Percentiles rank a stretch among this genome's conserved stretches.
phyloP scores from a whole-genome alignment of 2,329 filamentous ascomycete species.

The Truncatella angustata region DNA sequence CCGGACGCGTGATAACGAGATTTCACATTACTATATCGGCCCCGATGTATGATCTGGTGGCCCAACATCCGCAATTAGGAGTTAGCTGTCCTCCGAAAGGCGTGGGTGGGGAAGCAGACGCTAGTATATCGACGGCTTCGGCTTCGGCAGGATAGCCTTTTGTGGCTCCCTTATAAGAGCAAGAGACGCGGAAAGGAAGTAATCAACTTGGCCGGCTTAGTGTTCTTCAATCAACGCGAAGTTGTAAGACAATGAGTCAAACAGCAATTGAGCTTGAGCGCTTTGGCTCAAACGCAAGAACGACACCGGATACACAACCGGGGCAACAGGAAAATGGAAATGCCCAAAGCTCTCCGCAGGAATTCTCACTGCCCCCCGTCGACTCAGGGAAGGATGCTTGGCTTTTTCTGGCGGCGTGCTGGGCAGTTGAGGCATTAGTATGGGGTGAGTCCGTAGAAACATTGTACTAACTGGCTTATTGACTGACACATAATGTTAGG shows the following conservation, averaged over 20 bases:
- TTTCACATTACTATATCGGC: too few relatives aligned
- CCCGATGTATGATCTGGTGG: too few relatives aligned
- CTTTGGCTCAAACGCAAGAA: not conserved
- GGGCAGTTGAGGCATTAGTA: conserved; percentile 6
- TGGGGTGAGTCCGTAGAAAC: not conserved
- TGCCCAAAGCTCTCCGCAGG: not conserved
- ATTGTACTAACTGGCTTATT: not conserved
- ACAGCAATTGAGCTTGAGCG: not conserved
- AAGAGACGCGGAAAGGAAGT: too few relatives aligned
- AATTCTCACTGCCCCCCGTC: conserved; percentile 2
- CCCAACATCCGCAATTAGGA: too few relatives aligned
- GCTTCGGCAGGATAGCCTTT: too few relatives aligned
- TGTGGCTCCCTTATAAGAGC: too few relatives aligned
- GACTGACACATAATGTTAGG: not conserved
- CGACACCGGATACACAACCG: not conserved
- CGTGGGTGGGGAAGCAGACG: too few relatives aligned
- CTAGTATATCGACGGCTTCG: too few relatives aligned
- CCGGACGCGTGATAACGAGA: too few relatives aligned
- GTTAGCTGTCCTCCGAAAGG: too few relatives aligned
- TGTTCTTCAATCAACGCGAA: too few relatives aligned
- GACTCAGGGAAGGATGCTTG: conserved; percentile 3
- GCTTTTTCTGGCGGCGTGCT: conserved; percentile 7
- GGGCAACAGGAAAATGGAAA: not conserved
- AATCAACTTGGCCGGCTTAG: too few relatives aligned
- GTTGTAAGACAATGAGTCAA: not conserved